phyloP scores from a whole-genome alignment of 2,329 filamentous ascomycete genomes.

The Verticillium longisporum region DNA sequence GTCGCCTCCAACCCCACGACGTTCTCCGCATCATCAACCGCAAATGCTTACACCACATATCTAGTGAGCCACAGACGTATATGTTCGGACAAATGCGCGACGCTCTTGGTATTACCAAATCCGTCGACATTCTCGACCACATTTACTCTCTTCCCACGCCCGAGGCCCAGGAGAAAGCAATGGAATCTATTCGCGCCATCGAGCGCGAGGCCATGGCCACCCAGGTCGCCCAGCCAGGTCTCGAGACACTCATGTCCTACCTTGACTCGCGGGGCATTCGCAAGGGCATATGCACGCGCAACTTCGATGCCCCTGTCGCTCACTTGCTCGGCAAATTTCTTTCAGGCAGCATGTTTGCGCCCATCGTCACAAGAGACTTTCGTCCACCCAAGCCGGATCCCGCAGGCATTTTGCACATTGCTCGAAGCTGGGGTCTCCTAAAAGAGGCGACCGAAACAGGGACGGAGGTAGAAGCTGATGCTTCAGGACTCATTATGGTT shows the following conservation, averaged over 20 bases:
- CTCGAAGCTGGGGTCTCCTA: conserved; percentile 61
- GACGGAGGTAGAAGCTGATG: conserved; percentile 24
- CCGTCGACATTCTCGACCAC: conserved; percentile 81
- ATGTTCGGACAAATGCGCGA: conserved; percentile 88
- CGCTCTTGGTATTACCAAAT: conserved; percentile 65
- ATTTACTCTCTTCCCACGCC: conserved; percentile 64
- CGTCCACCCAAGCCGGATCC: conserved; percentile 80
- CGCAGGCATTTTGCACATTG: conserved; percentile 82
- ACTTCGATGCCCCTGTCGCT: conserved; percentile 75
- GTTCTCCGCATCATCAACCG: neutral
- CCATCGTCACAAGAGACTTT: conserved; percentile 81
- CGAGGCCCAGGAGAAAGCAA: conserved; percentile 54
- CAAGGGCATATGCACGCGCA: conserved; percentile 89
- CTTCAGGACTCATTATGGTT: conserved; percentile 52
- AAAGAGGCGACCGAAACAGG: conserved; percentile 5
- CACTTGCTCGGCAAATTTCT: conserved; percentile 74
- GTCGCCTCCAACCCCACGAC: conserved; percentile 20
- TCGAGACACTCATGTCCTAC: conserved; percentile 73
- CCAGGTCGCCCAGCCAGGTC: conserved; percentile 77
- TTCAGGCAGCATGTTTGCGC: conserved; percentile 58
- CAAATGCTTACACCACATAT: neutral
- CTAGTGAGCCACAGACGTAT: conserved; percentile 82
- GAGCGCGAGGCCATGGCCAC: conserved; percentile 73
- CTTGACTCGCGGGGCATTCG: conserved; percentile 59
- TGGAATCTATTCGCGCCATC: conserved; percentile 68